phyloP scores from a whole-genome alignment of 208 protist species.

The Wallacemonas rigidus region DNA sequence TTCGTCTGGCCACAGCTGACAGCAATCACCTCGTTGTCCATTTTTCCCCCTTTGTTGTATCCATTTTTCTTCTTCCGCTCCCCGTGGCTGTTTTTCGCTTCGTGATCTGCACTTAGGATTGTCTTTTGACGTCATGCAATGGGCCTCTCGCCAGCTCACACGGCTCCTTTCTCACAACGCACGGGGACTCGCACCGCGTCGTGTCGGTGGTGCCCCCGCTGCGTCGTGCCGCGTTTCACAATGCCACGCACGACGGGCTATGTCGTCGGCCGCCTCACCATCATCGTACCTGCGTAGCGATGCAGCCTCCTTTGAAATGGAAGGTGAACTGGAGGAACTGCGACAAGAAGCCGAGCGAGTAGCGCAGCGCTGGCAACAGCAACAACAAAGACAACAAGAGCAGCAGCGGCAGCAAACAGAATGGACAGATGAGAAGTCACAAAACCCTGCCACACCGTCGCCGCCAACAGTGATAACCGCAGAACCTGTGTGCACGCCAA shows the following conservation, averaged over 20 bases:
- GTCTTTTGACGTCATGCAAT: not conserved
- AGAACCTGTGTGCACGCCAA: not conserved
- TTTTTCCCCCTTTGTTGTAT: conserved; percentile 22
- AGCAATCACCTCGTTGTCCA: not conserved
- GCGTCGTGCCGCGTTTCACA: too few relatives aligned
- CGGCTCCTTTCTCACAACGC: not conserved
- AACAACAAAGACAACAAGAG: too few relatives aligned
- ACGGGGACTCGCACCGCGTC: not conserved
- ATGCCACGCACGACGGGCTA: not conserved
- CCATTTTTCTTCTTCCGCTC: conserved; percentile 18
- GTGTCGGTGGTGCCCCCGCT: too few relatives aligned
- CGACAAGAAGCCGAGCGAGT: conserved; percentile 16
- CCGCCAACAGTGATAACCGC: not conserved
- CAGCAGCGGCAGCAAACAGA: too few relatives aligned
- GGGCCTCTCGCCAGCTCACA: not conserved
- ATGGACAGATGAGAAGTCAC: not conserved
- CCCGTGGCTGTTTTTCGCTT: not conserved
- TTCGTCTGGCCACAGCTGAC: not conserved
- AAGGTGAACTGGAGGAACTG: conserved; percentile 25
- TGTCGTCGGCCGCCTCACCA: not conserved
- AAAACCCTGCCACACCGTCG: not conserved
- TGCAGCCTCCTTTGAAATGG: conserved; percentile 28
- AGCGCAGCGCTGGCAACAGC: not conserved
- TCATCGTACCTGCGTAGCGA: not conserved
- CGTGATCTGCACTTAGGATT: too few relatives aligned